Evolutionary conservation across 2,329 filamentous ascomycete genomes (phyloP), one percentile per base, ranked within the genome.

Genomic region (Paracoccidioides brasiliensis): DNA sequence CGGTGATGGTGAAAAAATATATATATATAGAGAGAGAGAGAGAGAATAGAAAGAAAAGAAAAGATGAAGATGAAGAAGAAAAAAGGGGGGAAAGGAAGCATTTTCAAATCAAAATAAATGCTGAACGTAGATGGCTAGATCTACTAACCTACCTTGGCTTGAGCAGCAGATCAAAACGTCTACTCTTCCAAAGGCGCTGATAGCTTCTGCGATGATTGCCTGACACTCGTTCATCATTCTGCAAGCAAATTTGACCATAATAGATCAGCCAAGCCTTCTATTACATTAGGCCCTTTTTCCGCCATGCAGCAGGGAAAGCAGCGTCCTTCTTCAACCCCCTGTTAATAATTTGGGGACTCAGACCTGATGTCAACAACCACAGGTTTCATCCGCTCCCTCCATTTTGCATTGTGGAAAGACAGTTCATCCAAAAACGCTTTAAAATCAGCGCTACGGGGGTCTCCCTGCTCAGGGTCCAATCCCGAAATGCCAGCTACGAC

Each of bases 131-230:
- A 30, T 35, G 8, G 10, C n/a, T 9, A 0, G 1, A 14, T 22
- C 12, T 32, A 46, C 9, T 4, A 15, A 15, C 71, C 58, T 75
- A 88, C 86, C 84, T 79, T 95, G 88, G 57, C 85, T 93, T 56
- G 86, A 87, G 73, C 89, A 94, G 69, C 89, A 95, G 42, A 97
- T 78, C 58, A 97, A 70, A 56, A 97, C 90, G 70, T 98, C 93
- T 55, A 97, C 83, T 43, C 85, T 81, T 7, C 88, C 88, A 73
- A 96, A 97, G 0, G 84, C 79, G 61, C 86, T 80, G 15, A 95
- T 82, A 30, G 90, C 88, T 69, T 95, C 87, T 43, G 91, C 90
- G 54, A 97, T 79, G 37, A 90, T 89, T 53, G 89, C 85, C 65
- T 90, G 86, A 70, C 89, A 94, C 68, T 89, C 85, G 41, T 79